These are phyloP conservation scores for Cryphonectria naterciae DNA, from an alignment of 2,329 filamentous ascomycete species.

Conservation along the genomic window DNA sequence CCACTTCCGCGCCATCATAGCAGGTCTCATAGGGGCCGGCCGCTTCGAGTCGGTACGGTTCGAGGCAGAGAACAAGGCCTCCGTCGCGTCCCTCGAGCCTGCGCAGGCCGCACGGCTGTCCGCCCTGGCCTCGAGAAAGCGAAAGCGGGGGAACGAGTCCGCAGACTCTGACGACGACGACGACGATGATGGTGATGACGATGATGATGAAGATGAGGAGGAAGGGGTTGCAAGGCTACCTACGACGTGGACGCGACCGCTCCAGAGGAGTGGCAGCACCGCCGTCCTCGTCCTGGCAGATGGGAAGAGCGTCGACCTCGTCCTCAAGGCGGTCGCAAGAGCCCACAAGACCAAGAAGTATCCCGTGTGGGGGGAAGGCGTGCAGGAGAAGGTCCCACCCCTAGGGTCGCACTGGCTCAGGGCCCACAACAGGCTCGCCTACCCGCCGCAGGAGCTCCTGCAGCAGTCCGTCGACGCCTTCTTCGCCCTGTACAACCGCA, in stretches of 20 bases:
- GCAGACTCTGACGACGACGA: constrained; percentile 45
- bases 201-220: constrained; percentile 61
- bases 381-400: constrained; percentile 58
- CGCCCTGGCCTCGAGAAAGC: constrained; percentile 51
- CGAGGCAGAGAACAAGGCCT: constrained; percentile 59
- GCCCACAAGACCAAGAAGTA: constrained; percentile 61
- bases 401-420: constrained; percentile 64
- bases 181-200: too few relatives aligned
- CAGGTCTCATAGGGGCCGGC: constrained; percentile 73
- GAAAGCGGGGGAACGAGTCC: constrained; percentile 47
- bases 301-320: constrained; percentile 73
- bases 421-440: constrained; percentile 71
- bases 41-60: constrained; percentile 80
- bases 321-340: constrained; percentile 74
- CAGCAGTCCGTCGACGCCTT: constrained; percentile 80
- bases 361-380: constrained; percentile 70
- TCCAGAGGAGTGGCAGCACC: constrained; percentile 75
- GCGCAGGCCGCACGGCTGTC: constrained; percentile 46
- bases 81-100: constrained; percentile 48
- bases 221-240: constrained; percentile 68
- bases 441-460: constrained; percentile 69
- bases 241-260: constrained; percentile 69
- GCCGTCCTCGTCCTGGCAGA: constrained; percentile 87
- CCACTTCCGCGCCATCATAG: constrained; percentile 77
- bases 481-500: constrained; percentile 79